phyloP scores from a whole-genome alignment of 495 filamentous ascomycete species.

The Hypoxylon crocopeplum region DNA sequence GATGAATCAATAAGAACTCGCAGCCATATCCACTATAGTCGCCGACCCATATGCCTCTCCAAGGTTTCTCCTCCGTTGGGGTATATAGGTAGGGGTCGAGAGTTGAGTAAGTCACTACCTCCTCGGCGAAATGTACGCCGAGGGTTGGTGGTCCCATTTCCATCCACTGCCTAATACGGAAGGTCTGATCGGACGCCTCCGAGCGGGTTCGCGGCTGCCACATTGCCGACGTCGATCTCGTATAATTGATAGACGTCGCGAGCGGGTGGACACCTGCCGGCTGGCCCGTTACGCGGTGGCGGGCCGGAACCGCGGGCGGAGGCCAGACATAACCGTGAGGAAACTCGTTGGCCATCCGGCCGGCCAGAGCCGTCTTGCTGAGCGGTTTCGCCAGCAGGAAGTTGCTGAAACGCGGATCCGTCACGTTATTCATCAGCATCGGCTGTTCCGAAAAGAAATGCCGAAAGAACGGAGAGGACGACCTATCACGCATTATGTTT shows the following conservation, averaged over 20 bases:
- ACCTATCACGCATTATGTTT: conserved; percentile 31
- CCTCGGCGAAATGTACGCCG: conserved; percentile 62
- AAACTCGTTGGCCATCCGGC: conserved; percentile 39
- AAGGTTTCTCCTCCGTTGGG: conserved; percentile 79
- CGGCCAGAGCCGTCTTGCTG: conserved; percentile 27
- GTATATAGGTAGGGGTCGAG: conserved; percentile 75
- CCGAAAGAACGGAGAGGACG: conserved; percentile 30
- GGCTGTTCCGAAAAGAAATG: conserved; percentile 56
- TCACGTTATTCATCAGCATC: conserved; percentile 53
- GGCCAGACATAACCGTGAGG: conserved; percentile 72
- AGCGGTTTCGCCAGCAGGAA: conserved; percentile 55
- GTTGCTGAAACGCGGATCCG: conserved; percentile 48
- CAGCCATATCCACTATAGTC: conserved; percentile 89
- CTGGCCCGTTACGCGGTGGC: conserved; percentile 53
- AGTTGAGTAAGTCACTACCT: conserved; percentile 76
- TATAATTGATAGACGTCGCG: conserved; percentile 33
- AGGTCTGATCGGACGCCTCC: conserved; percentile 67
- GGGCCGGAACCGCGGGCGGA: conserved; percentile 69
- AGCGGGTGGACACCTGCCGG: conserved; percentile 44
- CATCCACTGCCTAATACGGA: conserved; percentile 78
- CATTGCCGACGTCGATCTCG: conserved; percentile 48
- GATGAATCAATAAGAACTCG: conserved; percentile 83
- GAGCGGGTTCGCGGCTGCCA: conserved; percentile 49
- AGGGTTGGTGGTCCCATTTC: conserved; percentile 53
- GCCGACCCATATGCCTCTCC: conserved; percentile 88